Base-by-base conservation (phyloP, 2,329 filamentous ascomycete species). In the Aspergillus sp. region DNA sequence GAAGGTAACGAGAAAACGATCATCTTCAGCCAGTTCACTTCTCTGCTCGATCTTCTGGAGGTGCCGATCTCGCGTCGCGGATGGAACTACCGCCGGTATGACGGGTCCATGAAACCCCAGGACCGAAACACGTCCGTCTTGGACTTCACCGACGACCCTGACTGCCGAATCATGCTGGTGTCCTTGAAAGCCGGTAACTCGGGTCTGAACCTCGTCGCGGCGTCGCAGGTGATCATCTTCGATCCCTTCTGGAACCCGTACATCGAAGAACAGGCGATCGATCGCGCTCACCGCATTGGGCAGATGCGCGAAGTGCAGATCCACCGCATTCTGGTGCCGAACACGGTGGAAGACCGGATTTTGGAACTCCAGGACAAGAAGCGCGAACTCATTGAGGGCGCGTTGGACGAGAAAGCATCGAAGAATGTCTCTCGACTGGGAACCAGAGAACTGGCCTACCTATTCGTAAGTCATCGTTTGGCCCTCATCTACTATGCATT, bases 171-270 rank as follows among this genome's bases (percentile, higher is more conserved):
- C 65, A 88, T 94, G 80, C 78, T 94, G 3, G 82, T 92, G 2
- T 91, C 87, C 1, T 77, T 93, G 45, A 90, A 89, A 62, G 89
- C 89, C 1, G 89, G 89, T 32, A 93, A 93, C 61, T 85, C 91
- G 0, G 92, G 92, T 1, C 81, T 96, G 43, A 96, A 96, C 65
- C 79, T 96, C 19, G 89, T 88, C 36, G 83, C 85, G 16, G 92
- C 91, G 0, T 90, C 86, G 1, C 87, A 90, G 57, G 89, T 96
- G 60, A 90, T 96, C 69, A 88, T 96, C 58, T 84, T 95, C 65
- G 91, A 96, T 66, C 91, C 91, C 0, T 95, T 95, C 74, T 96
- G 90, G 90, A 96, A 96, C 58, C 92, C 91, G 0, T 95, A 88
- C 66, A 88, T 95, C 45, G 92, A 96, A 73, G 90, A 91, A 71